Percentiles rank a stretch among this genome's conserved stretches.
Conservation (phyloP, 805 yeast genomes). For the Dipodascus geniculatus region DNA sequence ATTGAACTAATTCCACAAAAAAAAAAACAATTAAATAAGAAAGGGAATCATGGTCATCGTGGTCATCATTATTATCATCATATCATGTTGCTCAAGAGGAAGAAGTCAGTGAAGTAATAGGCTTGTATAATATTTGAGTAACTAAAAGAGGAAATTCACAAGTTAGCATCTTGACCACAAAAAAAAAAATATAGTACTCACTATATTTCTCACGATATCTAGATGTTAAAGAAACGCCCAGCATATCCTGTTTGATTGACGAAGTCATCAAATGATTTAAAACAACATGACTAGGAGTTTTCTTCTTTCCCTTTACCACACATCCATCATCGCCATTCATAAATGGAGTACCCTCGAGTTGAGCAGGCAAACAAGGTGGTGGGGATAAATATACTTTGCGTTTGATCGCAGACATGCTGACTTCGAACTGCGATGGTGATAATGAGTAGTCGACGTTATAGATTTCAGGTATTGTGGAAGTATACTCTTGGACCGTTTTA, state of each 20-base stretch:
- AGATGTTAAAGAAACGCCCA: slow-evolving; percentile 76
- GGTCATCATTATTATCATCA: not conserved
- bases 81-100: too few relatives aligned
- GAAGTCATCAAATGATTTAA: slow-evolving; percentile 79
- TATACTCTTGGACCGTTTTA: not conserved
- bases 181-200: not conserved
- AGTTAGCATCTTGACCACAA: not conserved
- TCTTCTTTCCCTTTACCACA: not conserved
- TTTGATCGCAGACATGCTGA: not conserved
- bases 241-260: slow-evolving; percentile 71
- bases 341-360: not conserved
- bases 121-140: slow-evolving; percentile 76
- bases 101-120: slow-evolving; percentile 21
- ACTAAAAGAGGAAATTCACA: slow-evolving; percentile 28
- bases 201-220: slow-evolving; percentile 60
- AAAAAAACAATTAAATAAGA: too few relatives aligned
- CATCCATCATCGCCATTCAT: not conserved
- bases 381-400: not conserved
- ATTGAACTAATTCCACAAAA: not conserved
- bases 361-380: not conserved
- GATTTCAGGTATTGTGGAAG: not conserved
- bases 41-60: not conserved
- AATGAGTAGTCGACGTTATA: not conserved
- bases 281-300: slow-evolving; percentile 66
- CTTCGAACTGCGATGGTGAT: not conserved